Evolutionary conservation across 345 rosid species (phyloP).

Genomic region (Eucalyptus fibrosa): DNA sequence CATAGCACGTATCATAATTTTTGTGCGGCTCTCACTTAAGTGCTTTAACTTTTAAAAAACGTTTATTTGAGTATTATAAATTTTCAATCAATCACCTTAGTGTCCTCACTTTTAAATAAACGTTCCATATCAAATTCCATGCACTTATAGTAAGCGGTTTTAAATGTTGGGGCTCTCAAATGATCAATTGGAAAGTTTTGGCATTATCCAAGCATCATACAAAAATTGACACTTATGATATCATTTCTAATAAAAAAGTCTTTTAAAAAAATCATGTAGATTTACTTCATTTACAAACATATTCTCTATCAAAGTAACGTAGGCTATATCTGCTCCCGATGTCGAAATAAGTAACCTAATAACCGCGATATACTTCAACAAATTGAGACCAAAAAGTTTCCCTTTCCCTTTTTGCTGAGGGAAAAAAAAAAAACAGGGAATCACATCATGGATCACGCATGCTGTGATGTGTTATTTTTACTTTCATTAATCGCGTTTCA

Average conservation of each 20-base stretch:
- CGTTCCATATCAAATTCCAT: fast-evolving
- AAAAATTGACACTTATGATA: not conserved
- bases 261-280: too few relatives aligned
- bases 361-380: not conserved
- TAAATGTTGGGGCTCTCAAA: not conserved
- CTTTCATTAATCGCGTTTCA: not conserved
- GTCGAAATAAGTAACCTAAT: not conserved
- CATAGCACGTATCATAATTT: not conserved
- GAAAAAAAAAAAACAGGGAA: not conserved
- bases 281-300: too few relatives aligned
- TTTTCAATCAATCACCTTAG: too few relatives aligned
- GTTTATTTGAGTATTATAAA: too few relatives aligned
- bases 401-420: not conserved
- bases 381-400: too few relatives aligned
- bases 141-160: not conserved
- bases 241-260: too few relatives aligned
- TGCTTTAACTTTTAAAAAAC: not conserved
- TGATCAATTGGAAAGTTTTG: too few relatives aligned
- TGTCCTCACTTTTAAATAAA: too few relatives aligned
- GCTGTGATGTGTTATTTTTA: not conserved
- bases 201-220: not conserved
- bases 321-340: not conserved
- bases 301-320: not conserved
- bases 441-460: not conserved
- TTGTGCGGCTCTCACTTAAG: not conserved